Base-by-base conservation (phyloP, 2,329 filamentous ascomycete species). In the Grosmannia serpens region DNA sequence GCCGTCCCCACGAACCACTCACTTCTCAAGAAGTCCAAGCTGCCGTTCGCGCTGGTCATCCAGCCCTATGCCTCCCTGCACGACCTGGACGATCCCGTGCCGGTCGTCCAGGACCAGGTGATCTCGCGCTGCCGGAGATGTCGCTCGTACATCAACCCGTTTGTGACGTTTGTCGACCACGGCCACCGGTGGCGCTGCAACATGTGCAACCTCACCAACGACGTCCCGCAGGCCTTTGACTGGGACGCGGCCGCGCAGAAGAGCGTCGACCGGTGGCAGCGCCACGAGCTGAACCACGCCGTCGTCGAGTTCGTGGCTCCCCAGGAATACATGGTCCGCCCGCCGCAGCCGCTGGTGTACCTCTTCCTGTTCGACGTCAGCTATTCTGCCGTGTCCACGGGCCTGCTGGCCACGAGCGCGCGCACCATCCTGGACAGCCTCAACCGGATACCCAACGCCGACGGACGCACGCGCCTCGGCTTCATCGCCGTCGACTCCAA, bases 261-360 rank as follows among this genome's bases (percentile, higher is more conserved):
- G 77, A 88, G 85, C 56, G 86, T 95, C 55, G 92, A 99, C 70
- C 80, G 94, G 69, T 95, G 94, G 88, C 86, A 95, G 71, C 82
- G 94, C 66, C 82, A 90, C 46, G 94, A 99, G 70, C 79, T 99
- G 61, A 99, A 99, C 75, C 87, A 96, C 70, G 83, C 91, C n/a
- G 91, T 97, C 41, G 91, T 96, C 61, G 94, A 99, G 69, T 99
- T 96, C 69, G 89, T 99, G 64, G 94, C 94, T 15, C 94, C 94
- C 2, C 94, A 99, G 73, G 94, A 99, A 74, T 99, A 99, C 74
- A 99, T 99, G 94, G 94, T 99, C 41, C 88, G 94, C 61, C 91
- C 94, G 59, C 94, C 94, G 51, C 92, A 96, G 73, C 94, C 94
- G 46, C 79, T 97, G 46, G 92, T 96, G 46, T 97, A 97, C 70